Evolutionary conservation across 306 rosid genomes (phyloP), one percentile per base, ranked within the genome.

Genomic region (Cicer cuneatum): DNA sequence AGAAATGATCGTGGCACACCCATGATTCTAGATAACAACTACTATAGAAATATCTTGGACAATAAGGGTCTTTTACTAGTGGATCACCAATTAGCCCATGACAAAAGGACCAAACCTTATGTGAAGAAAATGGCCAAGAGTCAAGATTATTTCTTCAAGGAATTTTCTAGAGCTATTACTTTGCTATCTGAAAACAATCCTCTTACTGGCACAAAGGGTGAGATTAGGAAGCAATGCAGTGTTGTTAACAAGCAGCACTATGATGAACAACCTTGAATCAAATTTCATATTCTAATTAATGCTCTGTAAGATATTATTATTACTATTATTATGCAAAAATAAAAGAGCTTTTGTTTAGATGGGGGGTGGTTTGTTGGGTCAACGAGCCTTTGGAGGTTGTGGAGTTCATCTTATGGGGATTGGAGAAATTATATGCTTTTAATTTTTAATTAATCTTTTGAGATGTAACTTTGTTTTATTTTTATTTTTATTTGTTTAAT

Each of bases 91-190:
- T 66, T 94, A 18, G 96, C 97, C 81, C 75, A 81, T 58, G 97
- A 94, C 91, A 83, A 85, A 73, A 89, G 97, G 80, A 94, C 98
- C 14, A 91, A 85, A 72, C 98, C 98, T 42, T 92, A 76, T 66
- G 98, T 92, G 53, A 94, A 94, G 90, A 94, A 92, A 68, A 94
- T 94, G 98, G 98, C 98, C 39, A 94, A 94, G 75, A 94, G 86
- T 77, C 95, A 94, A 62, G 90, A 84, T 78, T 94, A 91, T 75
- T 94, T 91, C 90, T 91, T 90, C 86, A 90, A 85, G 87, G 86
- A 94, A 59, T 92, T 94, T 18, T 84, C 96, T 1, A 86, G 86
- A 74, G 99, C 99, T 66, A 86, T 94, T 51, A 41, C 93, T 53
- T 57, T 85, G 18, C 92, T 94, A 39, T 94, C 99, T 42, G 99